Evolutionary conservation across 2,329 filamentous ascomycete genomes (phyloP).

Genomic region (Massarina eburnea): DNA sequence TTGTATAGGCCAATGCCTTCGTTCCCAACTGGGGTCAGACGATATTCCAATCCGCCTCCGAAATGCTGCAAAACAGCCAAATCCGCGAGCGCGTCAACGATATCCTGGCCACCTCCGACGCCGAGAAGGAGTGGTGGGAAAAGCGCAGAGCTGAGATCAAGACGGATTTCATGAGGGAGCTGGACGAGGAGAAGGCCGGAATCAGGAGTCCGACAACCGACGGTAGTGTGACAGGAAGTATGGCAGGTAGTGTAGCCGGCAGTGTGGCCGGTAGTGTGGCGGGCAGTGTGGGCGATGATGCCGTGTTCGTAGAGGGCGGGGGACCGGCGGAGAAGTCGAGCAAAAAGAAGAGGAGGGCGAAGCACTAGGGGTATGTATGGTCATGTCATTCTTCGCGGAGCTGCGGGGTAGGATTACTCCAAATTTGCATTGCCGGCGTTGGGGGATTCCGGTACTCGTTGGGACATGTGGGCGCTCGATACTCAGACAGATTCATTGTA

Average conservation of each 20-base stretch:
- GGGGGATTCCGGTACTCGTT: constrained; percentile 12
- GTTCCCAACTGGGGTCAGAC: constrained; percentile 85
- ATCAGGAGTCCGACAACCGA: constrained; percentile 21
- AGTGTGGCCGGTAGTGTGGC: constrained; percentile 20
- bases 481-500: constrained; percentile 1
- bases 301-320: constrained; percentile 73
- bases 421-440: constrained; percentile 26
- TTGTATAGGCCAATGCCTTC: constrained; percentile 80
- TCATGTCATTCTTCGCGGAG: neutral
- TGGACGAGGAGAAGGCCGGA: constrained; percentile 60
- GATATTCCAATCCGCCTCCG: constrained; percentile 97
- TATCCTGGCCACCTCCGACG: constrained; percentile 68
- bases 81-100: constrained; percentile 75
- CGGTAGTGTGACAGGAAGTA: constrained; percentile 12
- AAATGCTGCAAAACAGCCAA: constrained; percentile 83
- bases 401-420: constrained; percentile 1
- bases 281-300: constrained; percentile 68
- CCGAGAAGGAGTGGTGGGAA: constrained; percentile 92
- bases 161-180: constrained; percentile 79
- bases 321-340: constrained; percentile 48
- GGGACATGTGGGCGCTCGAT: neutral
- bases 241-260: constrained; percentile 31
- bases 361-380: constrained; percentile 50
- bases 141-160: constrained; percentile 74
- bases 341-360: constrained; percentile 67